Evolutionary conservation across 2,329 filamentous ascomycete species (phyloP), one percentile per base, ranked within the genome.

Genomic region (Talaromyces pinophilus): DNA sequence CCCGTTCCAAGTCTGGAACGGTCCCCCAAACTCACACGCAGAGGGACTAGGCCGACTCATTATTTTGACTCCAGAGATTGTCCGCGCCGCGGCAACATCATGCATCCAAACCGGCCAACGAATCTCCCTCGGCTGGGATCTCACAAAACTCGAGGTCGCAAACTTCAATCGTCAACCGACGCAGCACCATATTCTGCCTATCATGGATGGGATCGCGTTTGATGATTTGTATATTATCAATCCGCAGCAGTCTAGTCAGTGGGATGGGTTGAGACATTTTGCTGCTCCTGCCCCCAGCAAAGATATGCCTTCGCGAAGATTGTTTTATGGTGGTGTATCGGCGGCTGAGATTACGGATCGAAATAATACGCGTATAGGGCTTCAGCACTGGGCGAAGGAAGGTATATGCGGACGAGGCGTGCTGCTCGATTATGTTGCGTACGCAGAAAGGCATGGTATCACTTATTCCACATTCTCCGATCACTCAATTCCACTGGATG

Each of bases 71-170:
- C 82, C 84, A 1, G 79, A 85, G 1, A 75, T 83, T 1, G 83
- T 87, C 2, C 80, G 82, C 5, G 76, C 78, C 25, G 80, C 83
- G 0, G 85, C 85, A 2, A 73, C 79, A 4, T 76, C 78, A 5
- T 82, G 85, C 69, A 86, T 87, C 70, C 79, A 77, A 46, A 83
- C 81, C 0, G 86, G 86, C 13, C 77, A 77, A 22, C 79, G 84
- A 38, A 80, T 86, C 28, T 82, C 82, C 10, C 77, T 88, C 46
- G 81, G 81, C 30, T 87, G 85, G 85, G 82, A 85, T 28, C 72
- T 87, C 67, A 82, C 80, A 22, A 87, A 87, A 70, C 75, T 87
- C 2, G 84, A 87, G 66, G 81, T 83, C 69, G 83, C 85, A 1
- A 83, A 84, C 67, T 83, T 87, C 69, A 81, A 82, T 52, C 80